A percentile compares a stretch with the other conserved stretches of the same genome.
Conservation (phyloP, 2,329 filamentous ascomycete genomes). For the Fusarium paranaense region DNA sequence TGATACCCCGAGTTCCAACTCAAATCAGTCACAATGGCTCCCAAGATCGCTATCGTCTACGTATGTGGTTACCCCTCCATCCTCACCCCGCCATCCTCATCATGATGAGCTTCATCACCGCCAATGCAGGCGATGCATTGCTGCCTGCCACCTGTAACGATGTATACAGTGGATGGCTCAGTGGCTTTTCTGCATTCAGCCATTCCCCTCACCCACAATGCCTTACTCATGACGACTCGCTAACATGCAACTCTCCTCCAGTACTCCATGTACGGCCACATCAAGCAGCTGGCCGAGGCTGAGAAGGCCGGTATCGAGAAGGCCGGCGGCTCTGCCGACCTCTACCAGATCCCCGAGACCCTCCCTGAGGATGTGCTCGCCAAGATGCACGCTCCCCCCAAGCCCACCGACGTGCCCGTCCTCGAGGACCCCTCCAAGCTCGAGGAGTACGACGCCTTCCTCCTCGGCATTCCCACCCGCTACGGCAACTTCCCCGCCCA, state of each 20-base stretch:
- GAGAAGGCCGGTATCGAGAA: slow-evolving; percentile 91
- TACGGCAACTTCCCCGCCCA: slow-evolving; percentile 98
- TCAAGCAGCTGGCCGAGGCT: slow-evolving; percentile 84
- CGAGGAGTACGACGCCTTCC: slow-evolving; percentile 84
- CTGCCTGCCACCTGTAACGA: neutral
- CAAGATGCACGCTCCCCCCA: slow-evolving; percentile 92
- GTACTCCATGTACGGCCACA: slow-evolving; percentile 97
- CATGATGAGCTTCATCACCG: slow-evolving; percentile 3
- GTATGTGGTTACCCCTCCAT: slow-evolving; percentile 62
- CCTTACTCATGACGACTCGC: neutral
- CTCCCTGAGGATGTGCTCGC: slow-evolving; percentile 82
- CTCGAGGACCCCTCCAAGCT: slow-evolving; percentile 69
- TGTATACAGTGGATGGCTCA: neutral
- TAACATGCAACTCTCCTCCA: slow-evolving; percentile 50
- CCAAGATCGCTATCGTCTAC: slow-evolving; percentile 91
- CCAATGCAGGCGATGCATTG: neutral
- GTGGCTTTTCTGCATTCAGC: neutral
- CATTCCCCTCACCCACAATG: neutral
- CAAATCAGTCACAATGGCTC: slow-evolving; percentile 74
- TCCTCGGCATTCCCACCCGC: slow-evolving; percentile 94
- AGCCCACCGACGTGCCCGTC: slow-evolving; percentile 74
- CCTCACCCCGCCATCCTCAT: slow-evolving; percentile 2
- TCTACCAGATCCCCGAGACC: slow-evolving; percentile 93
- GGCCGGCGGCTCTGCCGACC: slow-evolving; percentile 82
- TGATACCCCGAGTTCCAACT: slow-evolving; percentile 18